Evolutionary conservation across 257 asterid species (phyloP).

Genomic region (Lycium barbarum): DNA sequence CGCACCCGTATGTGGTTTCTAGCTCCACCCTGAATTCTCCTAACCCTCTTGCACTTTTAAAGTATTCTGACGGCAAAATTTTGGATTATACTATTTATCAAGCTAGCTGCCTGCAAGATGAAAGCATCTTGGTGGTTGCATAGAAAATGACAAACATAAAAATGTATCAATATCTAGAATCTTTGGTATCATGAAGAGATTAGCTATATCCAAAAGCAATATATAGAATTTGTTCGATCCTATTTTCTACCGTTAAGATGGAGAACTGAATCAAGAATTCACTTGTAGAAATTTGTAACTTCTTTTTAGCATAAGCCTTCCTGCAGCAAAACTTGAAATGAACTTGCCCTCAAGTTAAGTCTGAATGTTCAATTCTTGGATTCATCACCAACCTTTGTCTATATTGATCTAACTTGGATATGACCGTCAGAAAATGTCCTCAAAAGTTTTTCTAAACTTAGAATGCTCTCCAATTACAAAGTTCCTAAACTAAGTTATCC

Average conservation of each 20-base stretch:
- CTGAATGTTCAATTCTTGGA: neutral
- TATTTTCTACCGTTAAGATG: constrained; percentile 3
- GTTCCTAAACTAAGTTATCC: constrained; percentile 14
- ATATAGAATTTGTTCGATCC: neutral
- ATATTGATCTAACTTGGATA: neutral
- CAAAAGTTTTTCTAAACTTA: neutral
- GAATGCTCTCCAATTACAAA: constrained; percentile 24
- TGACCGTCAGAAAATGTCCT: neutral
- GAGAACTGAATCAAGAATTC: neutral
- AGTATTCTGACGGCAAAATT: neutral
- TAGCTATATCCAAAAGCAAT: neutral
- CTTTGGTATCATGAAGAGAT: neutral
- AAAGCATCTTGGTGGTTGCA: constrained; percentile 26
- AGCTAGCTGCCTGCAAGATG: neutral
- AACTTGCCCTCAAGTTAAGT: neutral
- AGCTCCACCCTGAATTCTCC: too few relatives aligned
- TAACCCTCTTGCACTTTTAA: neutral
- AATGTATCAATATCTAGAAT: neutral
- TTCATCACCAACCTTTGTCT: constrained; percentile 6
- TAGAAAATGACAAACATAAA: constrained; percentile 25
- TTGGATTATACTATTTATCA: constrained; percentile 25
- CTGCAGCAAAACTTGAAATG: neutral
- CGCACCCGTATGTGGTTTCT: too few relatives aligned
- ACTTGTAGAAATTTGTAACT: neutral
- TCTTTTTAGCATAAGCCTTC: neutral